Base-by-base conservation (phyloP, 768 basidiomycete genomes). In the Boletus vermiculosoides region DNA sequence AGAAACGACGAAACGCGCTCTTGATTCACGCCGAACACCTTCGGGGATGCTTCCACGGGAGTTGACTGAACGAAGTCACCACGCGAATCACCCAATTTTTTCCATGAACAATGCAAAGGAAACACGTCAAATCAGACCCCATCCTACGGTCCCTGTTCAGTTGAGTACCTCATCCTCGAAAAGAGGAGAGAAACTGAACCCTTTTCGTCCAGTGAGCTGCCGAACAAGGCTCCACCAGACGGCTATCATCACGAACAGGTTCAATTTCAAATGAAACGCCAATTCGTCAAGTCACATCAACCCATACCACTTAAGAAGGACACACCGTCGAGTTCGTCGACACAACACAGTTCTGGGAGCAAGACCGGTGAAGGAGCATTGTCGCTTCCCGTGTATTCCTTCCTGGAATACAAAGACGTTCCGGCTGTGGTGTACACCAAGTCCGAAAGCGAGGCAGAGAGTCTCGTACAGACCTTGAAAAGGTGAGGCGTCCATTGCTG, bases 401-500 rank as follows among this genome's bases (percentile, higher is more conserved):
- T 76, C 54, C 60, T 65, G 59, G 71, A 76, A 53, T 74, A 71
- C 48, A 41, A 52, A 11, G 18, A 18, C 3, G 22, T 37, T 0
- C 74, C 80, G 0, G 61, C 67, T 1, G 69, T 77, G 10, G 69
- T 76, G 15, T 82, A 81, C 39, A 75, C 70, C 11, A 68, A 61
- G 28, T 64, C 69, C 34, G 80, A 79, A 56, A 74, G 69, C 10
- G 71, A 78, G 49, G 81, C 78, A 0, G 65, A 81, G 45, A 73
- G 68, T 25, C 68, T 80, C 6, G 71, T 75, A 1, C 67, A 68
- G 41, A 63, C 56, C 2, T 62, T 82, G 20, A 66, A 68, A 45
- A 74, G 80, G 74, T 77, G 48, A 61, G 74, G 37, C 15, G 18
- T 34, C 12, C 16, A 40, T 30, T n/a, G 5, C 20, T 3, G 9